Evolutionary conservation across 108 stramenopile genomes (phyloP).

Genomic region (Epithemia pelagica): DNA sequence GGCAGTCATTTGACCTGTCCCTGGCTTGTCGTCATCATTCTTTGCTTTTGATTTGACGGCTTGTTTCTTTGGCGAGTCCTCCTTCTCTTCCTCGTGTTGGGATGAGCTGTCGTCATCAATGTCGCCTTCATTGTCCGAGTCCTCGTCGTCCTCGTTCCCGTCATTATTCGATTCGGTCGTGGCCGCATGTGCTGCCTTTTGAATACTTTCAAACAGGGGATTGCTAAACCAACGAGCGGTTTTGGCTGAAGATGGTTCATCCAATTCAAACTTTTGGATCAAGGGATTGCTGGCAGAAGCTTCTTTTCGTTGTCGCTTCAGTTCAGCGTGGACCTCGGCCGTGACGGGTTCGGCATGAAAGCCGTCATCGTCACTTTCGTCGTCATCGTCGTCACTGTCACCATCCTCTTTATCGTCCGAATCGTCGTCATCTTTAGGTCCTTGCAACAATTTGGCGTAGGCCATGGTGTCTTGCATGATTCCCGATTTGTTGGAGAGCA

Average conservation of each 20-base stretch:
- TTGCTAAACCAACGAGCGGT: slow-evolving; percentile 92
- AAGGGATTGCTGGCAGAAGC: slow-evolving; percentile 50
- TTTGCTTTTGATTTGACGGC: slow-evolving; percentile 15
- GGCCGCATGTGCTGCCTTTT: slow-evolving; percentile 56
- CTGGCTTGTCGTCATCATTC: slow-evolving; percentile 29
- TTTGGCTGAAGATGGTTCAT: slow-evolving; percentile 75
- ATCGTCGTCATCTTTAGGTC: slow-evolving; percentile 54
- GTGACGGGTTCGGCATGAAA: slow-evolving; percentile 48
- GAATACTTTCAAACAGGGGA: slow-evolving; percentile 83
- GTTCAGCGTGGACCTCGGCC: slow-evolving; percentile 41
- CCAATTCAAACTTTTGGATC: slow-evolving; percentile 62
- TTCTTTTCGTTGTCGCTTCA: slow-evolving; percentile 13
- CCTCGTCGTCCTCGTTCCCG: slow-evolving; percentile 15
- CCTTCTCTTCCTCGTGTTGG: slow-evolving; percentile 1
- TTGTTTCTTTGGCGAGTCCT: slow-evolving; percentile 2
- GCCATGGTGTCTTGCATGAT: slow-evolving; percentile 58
- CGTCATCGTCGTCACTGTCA: slow-evolving; percentile 33
- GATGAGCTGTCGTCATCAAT: slow-evolving; percentile 31
- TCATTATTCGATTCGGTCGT: slow-evolving; percentile 14
- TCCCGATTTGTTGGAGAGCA: slow-evolving; percentile 41
- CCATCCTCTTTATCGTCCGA: slow-evolving; percentile 47
- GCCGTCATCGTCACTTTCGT: slow-evolving; percentile 48
- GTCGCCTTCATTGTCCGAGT: slow-evolving; percentile 28
- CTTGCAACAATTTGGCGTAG: slow-evolving; percentile 71
- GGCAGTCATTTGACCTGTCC: slow-evolving; percentile 32